Evolutionary conservation across 1,284 basidiomycete genomes (phyloP), one percentile per base, ranked within the genome.

Genomic region (Tranzscheliella williamsii): DNA sequence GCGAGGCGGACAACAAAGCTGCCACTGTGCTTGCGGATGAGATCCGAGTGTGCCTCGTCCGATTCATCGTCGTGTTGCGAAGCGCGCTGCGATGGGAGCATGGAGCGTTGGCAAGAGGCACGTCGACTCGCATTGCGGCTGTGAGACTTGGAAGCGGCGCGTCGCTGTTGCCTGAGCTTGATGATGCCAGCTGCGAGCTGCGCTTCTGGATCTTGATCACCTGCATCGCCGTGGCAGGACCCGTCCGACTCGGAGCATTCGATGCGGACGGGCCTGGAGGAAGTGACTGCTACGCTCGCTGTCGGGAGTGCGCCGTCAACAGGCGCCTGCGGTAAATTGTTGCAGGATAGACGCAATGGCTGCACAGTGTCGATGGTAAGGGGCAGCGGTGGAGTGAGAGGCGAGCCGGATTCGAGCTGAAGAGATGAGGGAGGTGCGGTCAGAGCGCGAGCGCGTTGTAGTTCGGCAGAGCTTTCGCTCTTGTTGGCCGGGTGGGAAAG

Each of bases 221-320:
- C 70, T 0, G 53, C 52, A 32, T 72, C 68, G 13, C 68, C 68
- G 37, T 72, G 68, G 38, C 60, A 70, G 17, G 67, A 70, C 40
- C 70, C 70, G 31, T 72, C 67, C 9, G 62, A 66, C 42, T 64
- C 58, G 31, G 58, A 64, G 34, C 46, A 64, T 27, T 61, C 48
- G 38, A 63, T 62, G 34, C 45, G 57, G 3, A 61, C 44, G n/a
- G 51, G 41, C 17, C 38, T 40, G 40, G 48, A 32, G 5, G 42
- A 42, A 24, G 47, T 46, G 2, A 43, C 38, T 4, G 39, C 48
- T 9, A 43, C 34, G 16, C 46, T 39, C 12, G 43, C 40, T 4
- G 42, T 45, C 21, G 55, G 24, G 0, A 52, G 42, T 2, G 38
- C 15, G 9, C 44, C 35, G 29, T 6, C 38, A 9, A 45, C 22